Evolutionary conservation across 768 basidiomycete species (phyloP), one percentile per base, ranked within the genome.

Genomic region (Galerina marginata): DNA sequence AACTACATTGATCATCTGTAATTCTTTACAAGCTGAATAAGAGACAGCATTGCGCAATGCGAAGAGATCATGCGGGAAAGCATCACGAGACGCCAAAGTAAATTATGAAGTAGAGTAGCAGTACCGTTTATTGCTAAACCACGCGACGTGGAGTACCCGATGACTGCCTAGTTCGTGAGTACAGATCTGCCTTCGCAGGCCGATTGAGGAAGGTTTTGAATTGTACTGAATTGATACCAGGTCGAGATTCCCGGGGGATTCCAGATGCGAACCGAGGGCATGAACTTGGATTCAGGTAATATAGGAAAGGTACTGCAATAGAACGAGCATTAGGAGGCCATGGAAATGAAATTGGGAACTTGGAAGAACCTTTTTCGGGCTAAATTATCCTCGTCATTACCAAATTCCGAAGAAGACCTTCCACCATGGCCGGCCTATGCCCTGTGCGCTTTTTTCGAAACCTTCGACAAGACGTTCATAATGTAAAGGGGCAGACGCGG

Each of bases 401-500:
- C 91, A 92, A 59, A 92, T 80, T 40, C 85, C 84, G 65, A 93
- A 88, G 72, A 93, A 90, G 44, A 89, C 75, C 71, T 93, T 92
- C 92, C 92, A 93, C 88, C 88, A 87, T 2, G 92, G 90, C 56
- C 92, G 78, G 37, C 83, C 83, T 45, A 92, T 89, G n/a, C 92
- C 92, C 67, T 86, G 78, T 10, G 86, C 83, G 65, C 89, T 90
- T 74, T 89, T 90, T 59, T 91, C 86, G 61, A 88, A 86, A 5
- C 86, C 92, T 65, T 91, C 89, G 1, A 85, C 79, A 9, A 94
- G 82, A 25, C 89, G 84, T 45, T 86, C 80, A 66, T 94, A 94
- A 73, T 94, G 86, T 53, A 79, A 74, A 26, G 91, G 91, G 73
- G 83, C 84, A 5, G 91, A 91, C 10, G 86, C 83, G 4, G 92